Evolutionary conservation across 495 filamentous ascomycete species (phyloP).

Genomic region (Talaromyces nanjingensis): DNA sequence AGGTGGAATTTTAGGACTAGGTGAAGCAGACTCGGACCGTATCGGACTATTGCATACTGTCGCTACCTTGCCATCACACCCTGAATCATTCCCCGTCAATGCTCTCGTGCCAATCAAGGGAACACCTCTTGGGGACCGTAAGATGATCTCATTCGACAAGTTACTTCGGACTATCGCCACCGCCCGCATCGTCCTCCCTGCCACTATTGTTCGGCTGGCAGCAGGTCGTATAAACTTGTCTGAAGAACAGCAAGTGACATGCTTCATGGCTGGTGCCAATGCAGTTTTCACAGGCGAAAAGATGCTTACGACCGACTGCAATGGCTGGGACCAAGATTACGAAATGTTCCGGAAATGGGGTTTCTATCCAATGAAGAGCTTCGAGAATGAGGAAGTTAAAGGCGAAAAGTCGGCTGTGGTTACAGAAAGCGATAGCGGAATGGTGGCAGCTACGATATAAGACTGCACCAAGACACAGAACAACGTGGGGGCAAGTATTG

Average conservation of each 20-base stretch:
- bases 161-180: slow-evolving; percentile 72
- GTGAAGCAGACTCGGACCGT: slow-evolving; percentile 67
- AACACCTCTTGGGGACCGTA: slow-evolving; percentile 67
- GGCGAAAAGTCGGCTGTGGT: not conserved
- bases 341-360: slow-evolving; percentile 75
- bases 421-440: not conserved
- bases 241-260: slow-evolving; percentile 77
- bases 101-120: slow-evolving; percentile 80
- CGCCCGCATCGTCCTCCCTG: slow-evolving; percentile 69
- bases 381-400: slow-evolving; percentile 18
- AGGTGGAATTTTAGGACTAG: slow-evolving; percentile 74
- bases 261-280: slow-evolving; percentile 81
- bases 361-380: slow-evolving; percentile 60
- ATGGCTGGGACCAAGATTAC: slow-evolving; percentile 80
- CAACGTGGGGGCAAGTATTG: not conserved
- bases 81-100: slow-evolving; percentile 81
- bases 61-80: slow-evolving; percentile 65
- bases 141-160: slow-evolving; percentile 62
- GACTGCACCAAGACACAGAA: not conserved
- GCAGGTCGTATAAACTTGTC: slow-evolving; percentile 69
- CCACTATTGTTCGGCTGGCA: slow-evolving; percentile 73
- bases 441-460: not conserved
- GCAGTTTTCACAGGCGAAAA: slow-evolving; percentile 87
- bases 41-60: slow-evolving; percentile 74
- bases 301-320: slow-evolving; percentile 85